Evolutionary conservation across 2,329 filamentous ascomycete species (phyloP).

Genomic region (Sporothrix phasma): DNA sequence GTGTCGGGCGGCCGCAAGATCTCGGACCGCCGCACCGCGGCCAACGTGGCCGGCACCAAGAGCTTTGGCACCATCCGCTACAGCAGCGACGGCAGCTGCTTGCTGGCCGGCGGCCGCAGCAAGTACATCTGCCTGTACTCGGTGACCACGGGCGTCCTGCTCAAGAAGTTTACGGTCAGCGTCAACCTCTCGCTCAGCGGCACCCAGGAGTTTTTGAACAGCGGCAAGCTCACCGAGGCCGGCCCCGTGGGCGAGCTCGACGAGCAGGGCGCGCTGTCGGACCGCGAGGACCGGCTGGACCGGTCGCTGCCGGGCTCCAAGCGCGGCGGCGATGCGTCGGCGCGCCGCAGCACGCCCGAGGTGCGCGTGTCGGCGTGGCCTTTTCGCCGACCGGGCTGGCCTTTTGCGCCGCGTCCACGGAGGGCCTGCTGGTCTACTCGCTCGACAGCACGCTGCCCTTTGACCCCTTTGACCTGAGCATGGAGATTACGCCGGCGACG

Average conservation of each 20-base stretch:
- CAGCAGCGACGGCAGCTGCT: constrained; percentile 82
- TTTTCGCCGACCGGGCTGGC: constrained; percentile 83
- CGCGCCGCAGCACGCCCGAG: constrained; percentile 65
- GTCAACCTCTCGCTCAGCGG: constrained; percentile 92
- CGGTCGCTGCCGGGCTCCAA: constrained; percentile 73
- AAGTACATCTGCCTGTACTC: constrained; percentile 98
- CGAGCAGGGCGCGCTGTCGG: constrained; percentile 76
- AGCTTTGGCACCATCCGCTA: constrained; percentile 81
- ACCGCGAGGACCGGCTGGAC: constrained; percentile 77
- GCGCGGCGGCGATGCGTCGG: constrained; percentile 71
- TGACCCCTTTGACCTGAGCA: constrained; percentile 91
- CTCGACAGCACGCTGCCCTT: constrained; percentile 77
- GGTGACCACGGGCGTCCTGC: constrained; percentile 78
- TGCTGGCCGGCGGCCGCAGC: constrained; percentile 88
- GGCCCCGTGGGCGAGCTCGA: constrained; percentile 80
- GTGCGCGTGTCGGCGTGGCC: constrained; percentile 75
- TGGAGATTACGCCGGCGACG: constrained; percentile 81
- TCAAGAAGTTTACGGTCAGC: constrained; percentile 93
- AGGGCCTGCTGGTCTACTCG: constrained; percentile 88
- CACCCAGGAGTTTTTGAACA: constrained; percentile 95
- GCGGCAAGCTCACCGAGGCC: constrained; percentile 80
- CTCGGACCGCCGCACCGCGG: constrained; percentile 79
- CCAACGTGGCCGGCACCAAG: constrained; percentile 83
- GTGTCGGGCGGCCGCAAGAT: constrained; percentile 86
- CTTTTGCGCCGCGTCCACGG: constrained; percentile 91